Base-by-base conservation (phyloP, 306 rosid species). In the Ormosia semicastrata region DNA sequence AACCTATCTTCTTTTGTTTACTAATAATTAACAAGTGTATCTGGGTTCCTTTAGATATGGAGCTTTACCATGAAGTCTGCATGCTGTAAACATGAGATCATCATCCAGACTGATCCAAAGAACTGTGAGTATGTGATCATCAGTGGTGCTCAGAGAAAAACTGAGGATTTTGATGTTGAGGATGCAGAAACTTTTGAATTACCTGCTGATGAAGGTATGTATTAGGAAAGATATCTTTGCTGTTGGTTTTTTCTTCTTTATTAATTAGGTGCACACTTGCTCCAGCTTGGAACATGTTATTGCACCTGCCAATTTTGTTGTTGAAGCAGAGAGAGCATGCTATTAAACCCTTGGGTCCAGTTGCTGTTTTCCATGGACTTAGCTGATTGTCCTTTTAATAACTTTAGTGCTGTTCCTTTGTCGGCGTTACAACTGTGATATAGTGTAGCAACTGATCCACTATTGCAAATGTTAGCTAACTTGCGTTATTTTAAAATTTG, bases 61-160 rank as follows among this genome's bases (percentile, higher is more conserved):
- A 92, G 85, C 84, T 92, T 92, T 89, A 18, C 90, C 47, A 87
- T 92, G 94, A 92, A 92, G 80, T 63, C 91, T 30, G 89, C 97
- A 4, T 92, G 94, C 78, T 92, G 93, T 81, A 86, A 68, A 82
- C 90, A 92, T 50, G 97, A 90, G 90, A 86, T 92, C 63, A 84
- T 89, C 57, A 89, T 90, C 73, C 92, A 92, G 66, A 92, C 97
- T 53, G 94, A 92, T 89, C 92, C 94, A 4, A 90, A 88, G 87
- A 90, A 90, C 82, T 87, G 91, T 6, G 90, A 80, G 81, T 90
- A 92, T 64, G 86, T 92, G 75, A 84, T 92, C 73, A 88, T 87
- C 50, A 87, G 92, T 82, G 94, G 94, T 50, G 94, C 90, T 43
- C 82, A 85, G 30, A 67, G 12, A 54, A 92, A 92, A 85, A 86